phyloP scores from a whole-genome alignment of 352 stramenopile species.

The Aphanomyces cochlioides region DNA sequence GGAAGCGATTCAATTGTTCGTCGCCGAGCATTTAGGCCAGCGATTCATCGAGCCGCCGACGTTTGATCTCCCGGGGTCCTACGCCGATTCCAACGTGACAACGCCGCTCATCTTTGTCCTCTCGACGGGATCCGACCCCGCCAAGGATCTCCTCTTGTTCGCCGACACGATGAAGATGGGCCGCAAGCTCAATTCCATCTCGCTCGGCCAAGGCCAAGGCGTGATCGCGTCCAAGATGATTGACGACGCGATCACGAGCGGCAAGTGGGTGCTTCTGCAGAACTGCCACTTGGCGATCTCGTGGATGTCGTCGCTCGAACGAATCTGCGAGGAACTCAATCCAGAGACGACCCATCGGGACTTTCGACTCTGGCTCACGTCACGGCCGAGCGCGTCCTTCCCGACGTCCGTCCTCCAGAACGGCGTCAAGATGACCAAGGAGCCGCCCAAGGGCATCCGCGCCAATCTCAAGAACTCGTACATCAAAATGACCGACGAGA shows the following conservation, averaged over 20 bases:
- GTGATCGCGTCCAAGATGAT: conserved; percentile 89
- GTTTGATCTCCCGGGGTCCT: conserved; percentile 89
- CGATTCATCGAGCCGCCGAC: conserved; percentile 90
- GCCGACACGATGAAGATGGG: conserved; percentile 81
- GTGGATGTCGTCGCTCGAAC: conserved; percentile 94
- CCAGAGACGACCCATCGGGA: conserved; percentile 82
- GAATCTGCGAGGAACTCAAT: conserved; percentile 90
- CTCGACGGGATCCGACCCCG: conserved; percentile 91
- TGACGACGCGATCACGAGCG: conserved; percentile 76
- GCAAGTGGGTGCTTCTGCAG: conserved; percentile 93
- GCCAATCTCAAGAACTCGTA: conserved; percentile 41
- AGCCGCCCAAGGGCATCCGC: conserved; percentile 34
- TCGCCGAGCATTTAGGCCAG: conserved; percentile 77
- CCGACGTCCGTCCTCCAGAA: conserved; percentile 33
- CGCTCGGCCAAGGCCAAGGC: conserved; percentile 90
- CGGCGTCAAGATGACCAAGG: conserved; percentile 37
- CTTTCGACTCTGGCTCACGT: conserved; percentile 85
- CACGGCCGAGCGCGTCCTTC: conserved; percentile 65
- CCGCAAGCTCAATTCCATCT: conserved; percentile 90
- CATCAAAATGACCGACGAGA: conserved; percentile 87
- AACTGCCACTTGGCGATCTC: conserved; percentile 94
- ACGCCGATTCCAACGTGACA: conserved; percentile 81
- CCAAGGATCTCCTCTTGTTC: conserved; percentile 90
- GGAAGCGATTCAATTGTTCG: conserved; percentile 86
- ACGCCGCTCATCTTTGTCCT: conserved; percentile 93